Percentiles rank a stretch among this genome's conserved stretches.
These are phyloP conservation scores for Pseudonectria buxi DNA, from an alignment of 2,329 filamentous ascomycete genomes.

Conservation along the genomic window DNA sequence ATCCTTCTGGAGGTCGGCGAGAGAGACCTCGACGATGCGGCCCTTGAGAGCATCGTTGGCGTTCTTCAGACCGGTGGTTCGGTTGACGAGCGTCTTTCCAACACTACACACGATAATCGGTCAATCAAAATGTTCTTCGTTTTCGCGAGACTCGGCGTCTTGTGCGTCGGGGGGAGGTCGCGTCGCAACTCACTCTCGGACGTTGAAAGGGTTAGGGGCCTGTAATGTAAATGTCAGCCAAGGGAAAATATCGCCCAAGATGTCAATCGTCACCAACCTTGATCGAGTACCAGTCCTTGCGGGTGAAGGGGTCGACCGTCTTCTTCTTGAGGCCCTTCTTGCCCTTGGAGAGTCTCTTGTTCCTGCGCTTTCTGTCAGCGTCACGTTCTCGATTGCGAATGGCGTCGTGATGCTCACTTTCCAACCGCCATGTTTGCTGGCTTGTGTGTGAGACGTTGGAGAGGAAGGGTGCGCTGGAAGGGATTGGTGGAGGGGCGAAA, in stretches of 20 bases:
- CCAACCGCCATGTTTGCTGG: slow-evolving; percentile 55
- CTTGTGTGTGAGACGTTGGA: slow-evolving; percentile 38
- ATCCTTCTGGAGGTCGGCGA: slow-evolving; percentile 98
- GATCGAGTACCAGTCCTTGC: slow-evolving; percentile 99
- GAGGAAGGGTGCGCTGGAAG: slow-evolving; percentile 38
- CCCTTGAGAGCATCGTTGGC: slow-evolving; percentile 99
- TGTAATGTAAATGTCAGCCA: slow-evolving; percentile 28
- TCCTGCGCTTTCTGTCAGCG: slow-evolving; percentile 49
- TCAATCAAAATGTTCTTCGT: slow-evolving; percentile 11
- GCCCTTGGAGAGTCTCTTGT: slow-evolving; percentile 99
- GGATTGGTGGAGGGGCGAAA: slow-evolving; percentile 35
- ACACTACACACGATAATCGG: slow-evolving; percentile 56
- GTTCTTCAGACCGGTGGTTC: slow-evolving; percentile 99
- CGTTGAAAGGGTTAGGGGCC: slow-evolving; percentile 92
- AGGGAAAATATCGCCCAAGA: not conserved
- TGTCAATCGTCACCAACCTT: slow-evolving; percentile 52
- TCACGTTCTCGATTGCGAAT: slow-evolving; percentile 1
- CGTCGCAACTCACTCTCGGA: slow-evolving; percentile 75
- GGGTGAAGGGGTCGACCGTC: slow-evolving; percentile 91
- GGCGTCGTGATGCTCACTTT: slow-evolving; percentile 40
- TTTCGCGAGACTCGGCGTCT: slow-evolving; percentile 13
- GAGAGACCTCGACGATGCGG: slow-evolving; percentile 96
- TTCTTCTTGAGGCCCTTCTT: slow-evolving; percentile 99
- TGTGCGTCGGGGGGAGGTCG: slow-evolving; percentile 2
- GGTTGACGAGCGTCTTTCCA: slow-evolving; percentile 99